A percentile compares a stretch with the other conserved stretches of the same genome.
Evolutionary conservation across 1,284 basidiomycete species (phyloP).

Genomic region (Tetrapyrgos nigripes): DNA sequence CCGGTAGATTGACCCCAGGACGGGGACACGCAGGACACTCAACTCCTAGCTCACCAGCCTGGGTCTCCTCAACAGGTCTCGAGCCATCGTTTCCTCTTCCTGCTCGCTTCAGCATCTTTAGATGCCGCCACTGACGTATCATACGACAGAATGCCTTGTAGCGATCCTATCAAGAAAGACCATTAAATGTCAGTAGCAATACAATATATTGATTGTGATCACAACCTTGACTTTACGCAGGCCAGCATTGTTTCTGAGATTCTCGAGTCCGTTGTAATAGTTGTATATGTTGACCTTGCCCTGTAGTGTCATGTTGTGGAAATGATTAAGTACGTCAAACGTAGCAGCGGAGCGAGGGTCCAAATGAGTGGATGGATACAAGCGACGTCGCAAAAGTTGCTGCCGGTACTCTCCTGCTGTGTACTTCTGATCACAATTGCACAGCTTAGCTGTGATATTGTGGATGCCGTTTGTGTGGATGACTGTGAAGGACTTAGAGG

Average conservation of each 20-base stretch:
- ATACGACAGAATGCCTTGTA: slow-evolving; percentile 26
- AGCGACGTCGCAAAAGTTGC: slow-evolving; percentile 3
- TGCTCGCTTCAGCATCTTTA: too few species aligned
- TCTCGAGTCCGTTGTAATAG: too few species aligned
- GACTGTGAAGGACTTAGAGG: slow-evolving; percentile 7
- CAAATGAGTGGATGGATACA: slow-evolving; percentile 9
- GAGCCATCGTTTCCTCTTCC: slow-evolving; percentile 23
- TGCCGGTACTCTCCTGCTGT: neutral
- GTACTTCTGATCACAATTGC: slow-evolving; percentile 9
- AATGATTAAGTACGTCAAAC: too few species aligned
- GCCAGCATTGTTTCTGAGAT: slow-evolving; percentile 21
- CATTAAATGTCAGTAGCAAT: too few species aligned
- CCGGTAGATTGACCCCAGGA: too few species aligned
- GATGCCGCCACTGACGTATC: slow-evolving; percentile 24
- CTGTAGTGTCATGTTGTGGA: slow-evolving; percentile 20
- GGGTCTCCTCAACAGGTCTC: slow-evolving; percentile 8
- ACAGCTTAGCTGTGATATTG: slow-evolving; percentile 12
- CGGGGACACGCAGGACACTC: slow-evolving; percentile 36
- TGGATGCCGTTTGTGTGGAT: slow-evolving; percentile 18
- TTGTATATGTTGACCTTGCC: too few species aligned
- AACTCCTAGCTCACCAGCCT: slow-evolving; percentile 13
- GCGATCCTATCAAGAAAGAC: slow-evolving; percentile 21
- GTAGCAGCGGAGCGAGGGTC: slow-evolving; percentile 6
- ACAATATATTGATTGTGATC: slow-evolving; percentile 22
- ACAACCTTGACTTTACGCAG: slow-evolving; percentile 22